A percentile compares a stretch with the other conserved stretches of the same genome.
Evolutionary conservation across 805 yeast species (phyloP).

Genomic region (Hanseniaspora guilliermondii): DNA sequence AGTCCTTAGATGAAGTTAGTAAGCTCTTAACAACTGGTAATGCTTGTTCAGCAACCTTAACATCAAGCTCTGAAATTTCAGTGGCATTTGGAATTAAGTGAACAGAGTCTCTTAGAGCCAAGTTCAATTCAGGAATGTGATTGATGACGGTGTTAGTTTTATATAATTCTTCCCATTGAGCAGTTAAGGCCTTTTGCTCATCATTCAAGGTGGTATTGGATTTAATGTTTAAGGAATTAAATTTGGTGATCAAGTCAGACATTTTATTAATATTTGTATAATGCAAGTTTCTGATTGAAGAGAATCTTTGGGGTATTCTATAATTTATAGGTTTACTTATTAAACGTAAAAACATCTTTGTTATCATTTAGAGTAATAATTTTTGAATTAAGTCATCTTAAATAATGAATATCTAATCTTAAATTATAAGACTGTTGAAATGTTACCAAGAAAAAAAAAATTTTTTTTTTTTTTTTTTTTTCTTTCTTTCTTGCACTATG

Average conservation of each 20-base stretch:
- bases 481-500: no score
- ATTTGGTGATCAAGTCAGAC: slow-evolving; percentile 25
- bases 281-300: not conserved
- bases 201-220: slow-evolving; percentile 25
- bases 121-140: slow-evolving; percentile 48
- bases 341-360: not conserved
- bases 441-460: no score
- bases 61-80: slow-evolving; percentile 47
- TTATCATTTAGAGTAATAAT: not conserved
- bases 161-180: slow-evolving; percentile 74
- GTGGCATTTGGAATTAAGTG: slow-evolving; percentile 44
- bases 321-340: not conserved
- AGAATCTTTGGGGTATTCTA: not conserved
- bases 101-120: slow-evolving; percentile 53
- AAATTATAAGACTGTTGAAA: no score
- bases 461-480: no score
- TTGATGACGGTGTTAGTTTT: slow-evolving; percentile 40
- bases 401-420: no score
- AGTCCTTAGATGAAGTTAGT: slow-evolving; percentile 34
- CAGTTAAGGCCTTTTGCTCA: slow-evolving; percentile 55
- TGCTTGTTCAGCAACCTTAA: slow-evolving; percentile 52
- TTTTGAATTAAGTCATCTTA: no score
- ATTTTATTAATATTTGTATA: slow-evolving; percentile 13
- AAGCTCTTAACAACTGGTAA: slow-evolving; percentile 49
- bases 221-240: slow-evolving; percentile 22